Evolutionary conservation across 176 grass and related monocot species (phyloP).

Genomic region (Tillandsia leiboldiana): DNA sequence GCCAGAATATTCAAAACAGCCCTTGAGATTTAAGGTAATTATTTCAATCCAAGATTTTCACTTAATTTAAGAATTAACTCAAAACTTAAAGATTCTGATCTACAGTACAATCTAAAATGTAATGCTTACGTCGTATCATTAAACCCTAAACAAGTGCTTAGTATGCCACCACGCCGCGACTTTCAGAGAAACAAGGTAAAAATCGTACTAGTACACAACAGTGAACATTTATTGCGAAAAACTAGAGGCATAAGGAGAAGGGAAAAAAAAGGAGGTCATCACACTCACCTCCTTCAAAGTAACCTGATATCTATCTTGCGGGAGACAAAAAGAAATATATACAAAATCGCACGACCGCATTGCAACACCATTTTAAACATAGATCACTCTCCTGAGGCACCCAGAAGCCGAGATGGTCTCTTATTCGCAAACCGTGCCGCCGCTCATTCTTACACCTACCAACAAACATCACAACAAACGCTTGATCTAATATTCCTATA

Average conservation of each 20-base stretch:
- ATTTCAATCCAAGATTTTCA: background rate
- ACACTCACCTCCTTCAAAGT: slow-evolving; percentile 28
- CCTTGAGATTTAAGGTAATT: background rate
- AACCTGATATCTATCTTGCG: slow-evolving; percentile 15
- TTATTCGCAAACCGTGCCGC: slow-evolving; percentile 25
- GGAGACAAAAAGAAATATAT: slow-evolving; percentile 24
- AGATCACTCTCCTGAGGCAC: slow-evolving; percentile 1
- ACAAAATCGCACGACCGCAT: slow-evolving; percentile 19
- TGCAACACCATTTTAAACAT: background rate
- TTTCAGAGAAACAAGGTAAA: background rate
- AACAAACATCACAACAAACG: slow-evolving; percentile 18
- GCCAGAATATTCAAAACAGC: background rate
- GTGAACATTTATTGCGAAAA: slow-evolving; percentile 15
- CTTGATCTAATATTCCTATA: slow-evolving; percentile 7
- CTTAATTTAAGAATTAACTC: background rate
- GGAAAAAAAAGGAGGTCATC: slow-evolving; percentile 12
- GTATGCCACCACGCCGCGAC: background rate
- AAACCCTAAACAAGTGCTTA: no score
- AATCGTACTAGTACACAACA: background rate
- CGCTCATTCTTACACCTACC: slow-evolving; percentile 28
- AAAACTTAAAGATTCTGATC: no score
- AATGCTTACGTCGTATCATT: no score
- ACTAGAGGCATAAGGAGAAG: slow-evolving; percentile 19
- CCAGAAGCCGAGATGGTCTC: slow-evolving; percentile 6
- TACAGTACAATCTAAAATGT: no score